phyloP scores from a whole-genome alignment of 352 stramenopile species.

The Globisporangium cederbergense region DNA sequence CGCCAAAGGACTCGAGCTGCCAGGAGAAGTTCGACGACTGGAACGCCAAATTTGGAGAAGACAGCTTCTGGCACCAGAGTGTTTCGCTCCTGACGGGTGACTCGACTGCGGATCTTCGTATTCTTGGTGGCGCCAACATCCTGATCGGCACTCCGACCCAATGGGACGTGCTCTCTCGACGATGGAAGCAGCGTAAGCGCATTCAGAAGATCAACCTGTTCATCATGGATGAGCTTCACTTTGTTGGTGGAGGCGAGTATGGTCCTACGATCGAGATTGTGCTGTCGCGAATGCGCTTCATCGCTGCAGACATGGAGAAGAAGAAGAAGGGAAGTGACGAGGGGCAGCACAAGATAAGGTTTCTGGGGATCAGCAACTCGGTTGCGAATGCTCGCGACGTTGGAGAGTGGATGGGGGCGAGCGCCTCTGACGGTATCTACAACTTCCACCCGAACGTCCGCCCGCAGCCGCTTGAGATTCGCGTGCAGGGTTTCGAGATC shows the following conservation, averaged over 20 bases:
- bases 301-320: slow-evolving; percentile 88
- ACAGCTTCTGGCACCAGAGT: slow-evolving; percentile 75
- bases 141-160: slow-evolving; percentile 93
- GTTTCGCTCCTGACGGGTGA: slow-evolving; percentile 95
- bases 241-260: slow-evolving; percentile 89
- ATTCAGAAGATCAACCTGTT: slow-evolving; percentile 94
- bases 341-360: slow-evolving; percentile 59
- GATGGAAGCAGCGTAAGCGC: slow-evolving; percentile 96
- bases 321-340: slow-evolving; percentile 40
- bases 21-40: slow-evolving; percentile 79
- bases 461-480: slow-evolving; percentile 96
- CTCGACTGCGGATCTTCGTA: slow-evolving; percentile 87
- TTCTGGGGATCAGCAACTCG: slow-evolving; percentile 95
- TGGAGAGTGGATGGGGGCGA: slow-evolving; percentile 97
- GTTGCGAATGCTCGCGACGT: slow-evolving; percentile 98
- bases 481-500: slow-evolving; percentile 97
- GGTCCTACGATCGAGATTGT: slow-evolving; percentile 96
- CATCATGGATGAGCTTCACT: slow-evolving; percentile 97
- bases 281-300: slow-evolving; percentile 97
- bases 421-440: slow-evolving; percentile 79
- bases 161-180: slow-evolving; percentile 95
- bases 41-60: slow-evolving; percentile 78
- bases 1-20: slow-evolving; percentile 81
- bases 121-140: slow-evolving; percentile 90
- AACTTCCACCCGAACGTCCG: slow-evolving; percentile 96